Percentiles rank a stretch among this genome's conserved stretches.
phyloP scores from a whole-genome alignment of 2,329 filamentous ascomycete species.

The Epicoccum sorghinum region DNA sequence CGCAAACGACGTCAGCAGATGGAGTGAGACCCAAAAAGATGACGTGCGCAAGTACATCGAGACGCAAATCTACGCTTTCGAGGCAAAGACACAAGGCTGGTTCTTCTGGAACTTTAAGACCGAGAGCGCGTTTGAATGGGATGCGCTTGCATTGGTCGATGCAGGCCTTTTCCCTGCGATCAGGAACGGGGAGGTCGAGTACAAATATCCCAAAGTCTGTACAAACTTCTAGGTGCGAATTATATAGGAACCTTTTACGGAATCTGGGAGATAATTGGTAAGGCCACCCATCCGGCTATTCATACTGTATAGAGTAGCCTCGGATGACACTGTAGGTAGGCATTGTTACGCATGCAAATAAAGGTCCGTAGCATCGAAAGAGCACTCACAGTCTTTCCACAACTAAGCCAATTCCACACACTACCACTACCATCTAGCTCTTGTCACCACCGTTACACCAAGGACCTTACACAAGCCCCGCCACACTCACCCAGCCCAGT shows the following conservation, averaged over 20 bases:
- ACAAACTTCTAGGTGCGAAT: constrained; percentile 18
- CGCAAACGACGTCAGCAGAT: constrained; percentile 57
- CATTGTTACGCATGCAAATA: constrained; percentile 14
- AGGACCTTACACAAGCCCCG: neutral
- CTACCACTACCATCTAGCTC: neutral
- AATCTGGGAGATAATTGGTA: neutral
- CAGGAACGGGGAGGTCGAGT: constrained; percentile 25
- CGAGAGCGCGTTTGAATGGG: constrained; percentile 60
- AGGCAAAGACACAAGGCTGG: constrained; percentile 60
- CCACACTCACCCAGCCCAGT: neutral
- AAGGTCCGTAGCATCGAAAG: constrained; percentile 5
- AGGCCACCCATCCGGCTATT: neutral
- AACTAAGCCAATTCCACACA: neutral
- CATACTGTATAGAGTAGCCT: neutral
- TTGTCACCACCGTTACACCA: neutral
- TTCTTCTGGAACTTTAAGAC: constrained; percentile 66
- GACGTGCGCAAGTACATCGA: constrained; percentile 60
- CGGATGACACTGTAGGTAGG: neutral
- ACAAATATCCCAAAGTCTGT: constrained; percentile 28
- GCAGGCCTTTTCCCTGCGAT: constrained; percentile 57
- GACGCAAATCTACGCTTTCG: constrained; percentile 60
- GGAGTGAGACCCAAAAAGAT: constrained; percentile 53
- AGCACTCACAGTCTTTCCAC: neutral
- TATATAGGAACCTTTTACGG: neutral
- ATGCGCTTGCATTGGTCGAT: constrained; percentile 57